Base-by-base conservation (phyloP, 192 early-diverging fungal genomes). In the Martensiomyces pterosporus region DNA sequence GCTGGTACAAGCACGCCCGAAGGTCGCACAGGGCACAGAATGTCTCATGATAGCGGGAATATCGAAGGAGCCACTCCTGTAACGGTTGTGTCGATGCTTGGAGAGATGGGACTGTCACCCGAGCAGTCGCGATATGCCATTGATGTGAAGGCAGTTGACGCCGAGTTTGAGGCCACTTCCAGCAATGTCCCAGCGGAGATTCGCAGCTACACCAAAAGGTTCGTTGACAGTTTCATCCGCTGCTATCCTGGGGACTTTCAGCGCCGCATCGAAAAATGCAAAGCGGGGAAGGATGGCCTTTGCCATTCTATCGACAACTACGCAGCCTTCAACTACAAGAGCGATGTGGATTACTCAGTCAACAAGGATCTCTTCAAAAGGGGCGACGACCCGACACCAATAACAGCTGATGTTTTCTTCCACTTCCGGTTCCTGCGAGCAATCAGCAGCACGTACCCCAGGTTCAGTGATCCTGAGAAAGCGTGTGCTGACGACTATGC, bases 401-500 rank as follows among this genome's bases (percentile, higher is more conserved):
- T 50, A 35, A 65, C 68, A 9, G 48, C 49, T 35, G 65, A 72
- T 32, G 37, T 72, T n/a, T 60, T 60, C 3, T 72, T 72, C 54
- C 61, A 72, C 19, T 43, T 57, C 1, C 52, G 60, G 45, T 44
- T 72, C 25, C 34, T 57, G 16, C 49, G 57, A 5, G 53, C 52
- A 1, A 32, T 64, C 12, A 35, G 46, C 9, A n/a, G n/a, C n/a
- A n/a, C n/a, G n/a, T n/a, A n/a, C n/a, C n/a, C n/a, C n/a, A n/a
- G n/a, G n/a, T n/a, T n/a, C n/a, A n/a, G n/a, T n/a, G n/a, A n/a
- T n/a, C n/a, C n/a, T n/a, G n/a, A n/a, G n/a, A n/a, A 62, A 62
- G 25, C 54, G 12, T 53, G 68, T 4, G 45, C 53, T 36, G 57
- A 64, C 45, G 68, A 72, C 24, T 72, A 57, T 64, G 68, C 68